Conservation (phyloP, 1,284 basidiomycete genomes). For the Bjerkandera adusta region DNA sequence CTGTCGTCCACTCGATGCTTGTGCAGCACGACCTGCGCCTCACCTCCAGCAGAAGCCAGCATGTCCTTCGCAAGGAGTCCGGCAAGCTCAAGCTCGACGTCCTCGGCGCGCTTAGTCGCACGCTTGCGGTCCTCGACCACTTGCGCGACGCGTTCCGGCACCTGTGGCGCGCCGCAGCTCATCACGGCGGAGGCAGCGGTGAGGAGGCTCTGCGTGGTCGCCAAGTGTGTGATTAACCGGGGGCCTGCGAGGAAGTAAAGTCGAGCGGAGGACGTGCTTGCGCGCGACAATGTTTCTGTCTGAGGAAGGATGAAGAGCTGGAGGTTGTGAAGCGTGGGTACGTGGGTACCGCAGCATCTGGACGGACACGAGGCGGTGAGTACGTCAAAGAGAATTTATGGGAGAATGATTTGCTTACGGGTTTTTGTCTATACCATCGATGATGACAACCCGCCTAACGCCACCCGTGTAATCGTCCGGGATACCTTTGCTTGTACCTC, state of each 20-base stretch:
- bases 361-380: neutral
- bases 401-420: constrained; percentile 45
- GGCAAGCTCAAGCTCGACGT: constrained; percentile 69
- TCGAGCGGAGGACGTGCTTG: constrained; percentile 61
- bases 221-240: constrained; percentile 63
- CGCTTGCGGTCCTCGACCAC: constrained; percentile 66
- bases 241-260: constrained; percentile 83
- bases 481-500: constrained; percentile 43
- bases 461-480: constrained; percentile 74
- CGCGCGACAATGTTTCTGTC: constrained; percentile 58
- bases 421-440: constrained; percentile 79
- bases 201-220: constrained; percentile 53
- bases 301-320: constrained; percentile 71
- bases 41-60: constrained; percentile 17
- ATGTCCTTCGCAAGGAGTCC: constrained; percentile 50
- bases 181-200: constrained; percentile 56
- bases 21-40: constrained; percentile 35
- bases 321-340: constrained; percentile 67
- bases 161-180: constrained; percentile 61
- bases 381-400: neutral
- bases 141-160: constrained; percentile 68
- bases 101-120: constrained; percentile 59
- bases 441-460: constrained; percentile 78
- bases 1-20: constrained; percentile 63
- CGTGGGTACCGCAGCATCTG: constrained; percentile 88